A percentile compares a stretch with the other conserved stretches of the same genome.
Evolutionary conservation across 2,329 filamentous ascomycete species (phyloP).

Genomic region (Monosporascus ibericus): DNA sequence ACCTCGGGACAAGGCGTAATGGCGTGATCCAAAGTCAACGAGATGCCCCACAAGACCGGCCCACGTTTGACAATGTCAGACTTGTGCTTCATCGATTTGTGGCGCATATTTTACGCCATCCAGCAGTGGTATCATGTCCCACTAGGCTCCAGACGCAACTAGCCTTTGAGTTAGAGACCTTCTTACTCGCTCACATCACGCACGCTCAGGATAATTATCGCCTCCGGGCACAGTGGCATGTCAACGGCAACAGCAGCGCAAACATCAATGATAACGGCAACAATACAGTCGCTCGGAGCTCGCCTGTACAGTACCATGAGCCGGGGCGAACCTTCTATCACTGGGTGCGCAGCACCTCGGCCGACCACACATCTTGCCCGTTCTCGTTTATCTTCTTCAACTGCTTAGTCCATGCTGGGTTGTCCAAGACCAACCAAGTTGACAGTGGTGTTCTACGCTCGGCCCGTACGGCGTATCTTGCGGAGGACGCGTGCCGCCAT

Average conservation of each 20-base stretch:
- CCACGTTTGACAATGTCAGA: neutral
- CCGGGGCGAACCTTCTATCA: slow-evolving; percentile 1
- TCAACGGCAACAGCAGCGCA: neutral
- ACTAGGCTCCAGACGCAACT: neutral
- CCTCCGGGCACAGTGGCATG: neutral
- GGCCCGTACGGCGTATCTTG: neutral
- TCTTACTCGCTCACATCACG: slow-evolving; percentile 6
- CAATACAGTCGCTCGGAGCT: neutral
- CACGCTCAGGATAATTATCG: slow-evolving; percentile 7
- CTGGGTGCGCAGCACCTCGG: slow-evolving; percentile 5
- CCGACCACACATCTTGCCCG: slow-evolving; percentile 4
- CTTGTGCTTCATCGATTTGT: neutral
- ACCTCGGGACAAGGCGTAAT: neutral
- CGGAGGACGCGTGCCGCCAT: slow-evolving; percentile 2
- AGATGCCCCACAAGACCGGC: neutral
- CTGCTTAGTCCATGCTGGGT: neutral
- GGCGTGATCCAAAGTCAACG: neutral
- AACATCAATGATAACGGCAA: neutral
- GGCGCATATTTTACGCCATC: neutral
- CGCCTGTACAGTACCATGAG: neutral
- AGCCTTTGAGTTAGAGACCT: slow-evolving; percentile 2
- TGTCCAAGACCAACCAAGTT: neutral
- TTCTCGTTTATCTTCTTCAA: slow-evolving; percentile 4
- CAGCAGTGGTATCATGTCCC: neutral
- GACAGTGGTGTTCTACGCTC: slow-evolving; percentile 1